Conservation (phyloP, 306 rosid genomes). For the Lathyrus oleraceus region DNA sequence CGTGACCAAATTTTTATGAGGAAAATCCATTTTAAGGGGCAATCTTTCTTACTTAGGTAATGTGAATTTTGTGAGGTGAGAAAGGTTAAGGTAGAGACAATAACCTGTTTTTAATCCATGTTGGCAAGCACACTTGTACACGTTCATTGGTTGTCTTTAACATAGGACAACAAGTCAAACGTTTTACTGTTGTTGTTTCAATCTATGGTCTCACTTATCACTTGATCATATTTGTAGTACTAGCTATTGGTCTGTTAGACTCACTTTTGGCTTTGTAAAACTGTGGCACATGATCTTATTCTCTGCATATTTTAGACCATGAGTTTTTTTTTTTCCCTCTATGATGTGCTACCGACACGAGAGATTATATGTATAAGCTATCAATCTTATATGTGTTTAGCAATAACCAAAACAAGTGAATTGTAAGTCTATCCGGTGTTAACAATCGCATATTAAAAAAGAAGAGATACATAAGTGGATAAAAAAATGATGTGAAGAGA, state of each 20-base stretch:
- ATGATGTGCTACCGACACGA: no score
- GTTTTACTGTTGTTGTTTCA: conserved; percentile 43
- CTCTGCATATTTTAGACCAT: not conserved
- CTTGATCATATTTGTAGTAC: conserved; percentile 4
- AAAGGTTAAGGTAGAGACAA: conserved; percentile 40
- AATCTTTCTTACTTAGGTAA: conserved; percentile 27
- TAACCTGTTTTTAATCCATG: conserved; percentile 41
- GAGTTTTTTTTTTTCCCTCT: no score
- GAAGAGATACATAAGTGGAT: no score
- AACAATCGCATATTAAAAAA: no score
- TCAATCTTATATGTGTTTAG: no score
- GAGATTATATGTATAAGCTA: no score
- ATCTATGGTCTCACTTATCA: conserved; percentile 61
- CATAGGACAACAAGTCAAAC: conserved; percentile 38
- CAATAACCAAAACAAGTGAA: no score
- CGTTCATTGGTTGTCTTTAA: conserved; percentile 48
- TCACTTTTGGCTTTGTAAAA: conserved; percentile 3
- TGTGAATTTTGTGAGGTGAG: conserved; percentile 12
- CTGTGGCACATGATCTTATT: not conserved
- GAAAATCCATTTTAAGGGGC: conserved; percentile 29
- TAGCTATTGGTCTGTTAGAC: conserved; percentile 5
- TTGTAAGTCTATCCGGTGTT: no score
- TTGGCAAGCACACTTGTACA: conserved; percentile 39
- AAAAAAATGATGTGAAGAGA: no score
- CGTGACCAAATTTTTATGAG: conserved; percentile 41